Conservation (phyloP, 352 stramenopile genomes). For the Phytophthora pinifolia region DNA sequence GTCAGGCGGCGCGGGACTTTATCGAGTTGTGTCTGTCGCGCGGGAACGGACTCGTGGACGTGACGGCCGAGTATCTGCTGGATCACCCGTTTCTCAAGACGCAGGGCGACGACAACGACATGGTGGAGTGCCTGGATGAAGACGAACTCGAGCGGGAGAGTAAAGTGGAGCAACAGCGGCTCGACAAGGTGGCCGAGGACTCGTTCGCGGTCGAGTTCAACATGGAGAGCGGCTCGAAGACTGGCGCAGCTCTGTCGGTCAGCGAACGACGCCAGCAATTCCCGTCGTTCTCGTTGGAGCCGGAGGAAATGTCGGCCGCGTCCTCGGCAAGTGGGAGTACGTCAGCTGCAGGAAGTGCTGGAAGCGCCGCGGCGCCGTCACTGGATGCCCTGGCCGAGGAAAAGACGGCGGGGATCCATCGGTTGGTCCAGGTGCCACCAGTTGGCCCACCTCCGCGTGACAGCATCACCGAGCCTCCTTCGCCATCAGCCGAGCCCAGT, state of each 20-base stretch:
- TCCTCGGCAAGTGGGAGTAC: conserved; percentile 25
- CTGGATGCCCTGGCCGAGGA: conserved; percentile 37
- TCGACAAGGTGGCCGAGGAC: conserved; percentile 58
- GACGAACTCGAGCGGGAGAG: conserved; percentile 61
- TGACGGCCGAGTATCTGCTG: conserved; percentile 80
- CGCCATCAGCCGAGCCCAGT: conserved; percentile 8
- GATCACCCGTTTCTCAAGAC: conserved; percentile 76
- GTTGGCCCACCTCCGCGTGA: conserved; percentile 18
- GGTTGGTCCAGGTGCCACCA: conserved; percentile 35
- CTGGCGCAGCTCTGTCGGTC: conserved; percentile 20
- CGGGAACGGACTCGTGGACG: conserved; percentile 77
- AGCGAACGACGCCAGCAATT: conserved; percentile 54
- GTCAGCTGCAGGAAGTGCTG: conserved; percentile 16
- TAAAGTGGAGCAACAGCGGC: conserved; percentile 46
- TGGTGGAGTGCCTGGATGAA: conserved; percentile 74
- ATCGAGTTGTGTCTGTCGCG: conserved; percentile 84
- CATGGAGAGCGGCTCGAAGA: conserved; percentile 75
- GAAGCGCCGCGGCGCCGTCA: conserved; percentile 15
- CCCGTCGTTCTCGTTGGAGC: conserved; percentile 54
- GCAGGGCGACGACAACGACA: conserved; percentile 77
- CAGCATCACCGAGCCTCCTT: conserved; percentile 19
- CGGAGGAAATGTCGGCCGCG: conserved; percentile 45
- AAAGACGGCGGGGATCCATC: conserved; percentile 49
- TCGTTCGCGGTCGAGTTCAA: conserved; percentile 70
- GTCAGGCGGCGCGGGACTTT: conserved; percentile 73